These are phyloP conservation scores for Rhynchosporium secalis DNA, from an alignment of 2,329 filamentous ascomycete species.

Conservation along the genomic window DNA sequence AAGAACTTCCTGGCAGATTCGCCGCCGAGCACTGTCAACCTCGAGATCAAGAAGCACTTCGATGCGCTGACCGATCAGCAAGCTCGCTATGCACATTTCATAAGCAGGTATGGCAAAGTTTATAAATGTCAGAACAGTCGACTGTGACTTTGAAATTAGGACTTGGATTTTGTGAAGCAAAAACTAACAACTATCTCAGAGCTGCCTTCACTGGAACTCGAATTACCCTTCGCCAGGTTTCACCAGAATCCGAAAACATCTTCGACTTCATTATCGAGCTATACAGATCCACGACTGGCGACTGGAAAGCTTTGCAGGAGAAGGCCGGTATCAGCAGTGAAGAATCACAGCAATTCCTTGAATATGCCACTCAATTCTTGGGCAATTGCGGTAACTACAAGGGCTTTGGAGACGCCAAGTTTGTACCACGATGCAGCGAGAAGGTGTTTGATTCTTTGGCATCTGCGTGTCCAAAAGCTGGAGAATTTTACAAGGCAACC, in stretches of 20 bases:
- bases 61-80: constrained; percentile 72
- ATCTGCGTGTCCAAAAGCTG: constrained; percentile 57
- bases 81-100: constrained; percentile 89
- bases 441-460: constrained; percentile 66
- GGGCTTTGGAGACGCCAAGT: constrained; percentile 82
- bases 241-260: constrained; percentile 77
- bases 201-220: constrained; percentile 76
- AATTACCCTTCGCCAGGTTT: constrained; percentile 78
- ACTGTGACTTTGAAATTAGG: neutral
- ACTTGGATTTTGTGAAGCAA: constrained; percentile 3
- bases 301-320: constrained; percentile 68
- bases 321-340: constrained; percentile 64
- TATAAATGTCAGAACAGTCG: neutral
- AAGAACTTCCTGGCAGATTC: constrained; percentile 86
- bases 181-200: constrained; percentile 45
- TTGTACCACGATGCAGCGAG: constrained; percentile 70
- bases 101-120: constrained; percentile 64
- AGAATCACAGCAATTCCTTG: constrained; percentile 67
- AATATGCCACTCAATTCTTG: constrained; percentile 77
- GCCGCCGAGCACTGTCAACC: constrained; percentile 81
- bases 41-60: constrained; percentile 93
- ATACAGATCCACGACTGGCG: constrained; percentile 63
- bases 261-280: constrained; percentile 78
- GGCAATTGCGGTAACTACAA: constrained; percentile 83
- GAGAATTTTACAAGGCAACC: constrained; percentile 65